Percentiles rank a stretch among this genome's conserved stretches.
phyloP scores from a whole-genome alignment of 768 basidiomycete genomes.

The Brasilioporus rufonigricans region DNA sequence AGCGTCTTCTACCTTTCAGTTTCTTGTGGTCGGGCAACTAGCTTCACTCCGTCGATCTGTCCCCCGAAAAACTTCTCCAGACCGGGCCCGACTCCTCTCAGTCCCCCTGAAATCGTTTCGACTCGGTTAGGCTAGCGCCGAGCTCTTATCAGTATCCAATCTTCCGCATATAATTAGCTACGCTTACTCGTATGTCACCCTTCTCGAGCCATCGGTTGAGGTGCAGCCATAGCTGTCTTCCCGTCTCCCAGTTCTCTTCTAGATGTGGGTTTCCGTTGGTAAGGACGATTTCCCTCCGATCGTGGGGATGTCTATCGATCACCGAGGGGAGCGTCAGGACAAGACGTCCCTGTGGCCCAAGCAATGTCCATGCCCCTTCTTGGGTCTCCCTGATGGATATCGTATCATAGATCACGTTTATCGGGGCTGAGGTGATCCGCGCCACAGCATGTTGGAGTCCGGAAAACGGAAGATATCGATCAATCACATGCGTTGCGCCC shows the following conservation, averaged over 20 bases:
- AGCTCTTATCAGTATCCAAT: not conserved
- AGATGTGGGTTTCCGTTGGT: conserved; percentile 33
- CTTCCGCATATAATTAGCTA: not conserved
- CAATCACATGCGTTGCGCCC: conserved; percentile 35
- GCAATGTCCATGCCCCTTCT: conserved; percentile 33
- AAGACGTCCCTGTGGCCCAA: conserved; percentile 38
- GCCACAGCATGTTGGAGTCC: conserved; percentile 35
- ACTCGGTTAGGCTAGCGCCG: conserved; percentile 41
- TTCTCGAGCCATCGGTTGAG: conserved; percentile 30
- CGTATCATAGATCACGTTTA: conserved; percentile 38
- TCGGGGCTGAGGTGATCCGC: conserved; percentile 36
- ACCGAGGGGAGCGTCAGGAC: conserved; percentile 34
- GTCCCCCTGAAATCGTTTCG: conserved; percentile 41
- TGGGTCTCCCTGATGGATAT: conserved; percentile 40
- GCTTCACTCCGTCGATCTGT: conserved; percentile 43
- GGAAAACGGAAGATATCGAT: conserved; percentile 27
- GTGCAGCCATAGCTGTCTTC: conserved; percentile 30
- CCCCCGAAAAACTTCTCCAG: conserved; percentile 40
- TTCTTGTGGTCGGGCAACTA: conserved; percentile 44
- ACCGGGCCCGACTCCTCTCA: conserved; percentile 41
- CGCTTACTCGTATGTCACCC: conserved; percentile 31
- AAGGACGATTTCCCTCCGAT: conserved; percentile 30
- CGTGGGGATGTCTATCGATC: conserved; percentile 25
- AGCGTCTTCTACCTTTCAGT: conserved; percentile 35
- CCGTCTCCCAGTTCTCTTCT: conserved; percentile 35